Conservation (phyloP, 2,329 filamentous ascomycete species). For the Sphaceloma murrayae region DNA sequence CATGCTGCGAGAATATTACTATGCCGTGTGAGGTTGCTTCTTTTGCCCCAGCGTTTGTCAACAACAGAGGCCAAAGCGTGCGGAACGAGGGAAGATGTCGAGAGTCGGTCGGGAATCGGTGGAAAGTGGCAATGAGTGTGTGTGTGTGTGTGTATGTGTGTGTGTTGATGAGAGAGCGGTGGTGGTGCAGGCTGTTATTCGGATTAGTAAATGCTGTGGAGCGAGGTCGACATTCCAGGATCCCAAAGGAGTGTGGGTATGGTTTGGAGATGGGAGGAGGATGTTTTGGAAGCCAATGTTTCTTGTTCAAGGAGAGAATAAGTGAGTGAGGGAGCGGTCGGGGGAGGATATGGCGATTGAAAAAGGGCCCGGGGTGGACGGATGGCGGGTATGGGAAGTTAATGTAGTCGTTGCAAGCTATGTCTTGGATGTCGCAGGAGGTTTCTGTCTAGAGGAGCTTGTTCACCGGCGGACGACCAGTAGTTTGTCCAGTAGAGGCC, state of each 20-base stretch:
- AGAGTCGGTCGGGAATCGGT: too few species aligned
- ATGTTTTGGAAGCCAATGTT: too few species aligned
- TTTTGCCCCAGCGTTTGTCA: too few species aligned
- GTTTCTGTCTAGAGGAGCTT: not conserved
- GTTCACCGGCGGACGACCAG: conserved; percentile 8
- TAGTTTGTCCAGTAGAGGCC: conserved; percentile 15
- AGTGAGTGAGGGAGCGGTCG: not conserved
- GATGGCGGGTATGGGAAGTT: conserved; percentile 15
- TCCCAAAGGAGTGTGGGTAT: conserved; percentile 15
- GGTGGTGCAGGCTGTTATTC: not conserved
- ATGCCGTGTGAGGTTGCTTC: not conserved
- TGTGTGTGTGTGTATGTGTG: too few species aligned
- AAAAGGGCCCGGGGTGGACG: conserved; percentile 12
- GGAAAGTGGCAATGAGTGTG: conserved; percentile 2
- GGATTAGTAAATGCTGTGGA: conserved; percentile 7
- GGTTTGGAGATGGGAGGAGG: conserved; percentile 9
- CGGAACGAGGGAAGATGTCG: not conserved
- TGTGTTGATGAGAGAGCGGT: not conserved
- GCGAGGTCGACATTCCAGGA: conserved; percentile 11
- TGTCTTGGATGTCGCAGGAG: conserved; percentile 15
- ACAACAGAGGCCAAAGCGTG: too few species aligned
- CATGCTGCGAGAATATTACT: not conserved
- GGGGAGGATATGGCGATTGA: conserved; percentile 6
- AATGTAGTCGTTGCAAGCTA: conserved; percentile 16
- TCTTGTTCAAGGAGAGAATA: not conserved